Base-by-base conservation (phyloP, 2,329 filamentous ascomycete species). In the Arthrobotrys conoides region DNA sequence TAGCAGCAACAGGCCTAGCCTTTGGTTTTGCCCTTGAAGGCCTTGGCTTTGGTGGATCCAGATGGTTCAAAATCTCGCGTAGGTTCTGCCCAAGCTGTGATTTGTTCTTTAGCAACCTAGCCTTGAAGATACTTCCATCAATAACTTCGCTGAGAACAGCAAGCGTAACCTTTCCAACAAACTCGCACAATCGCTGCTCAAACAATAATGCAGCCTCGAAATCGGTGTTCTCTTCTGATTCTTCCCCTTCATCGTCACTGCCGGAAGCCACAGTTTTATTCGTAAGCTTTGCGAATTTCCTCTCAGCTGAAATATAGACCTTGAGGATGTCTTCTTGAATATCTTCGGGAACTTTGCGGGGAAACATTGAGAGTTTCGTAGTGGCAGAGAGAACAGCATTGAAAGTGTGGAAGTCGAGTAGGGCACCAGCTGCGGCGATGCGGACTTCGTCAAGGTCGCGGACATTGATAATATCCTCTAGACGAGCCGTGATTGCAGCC, bases 101-200 rank as follows among this genome's bases (percentile, higher is more conserved):
- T 83, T 91, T 91, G 85, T 99, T 97, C 80, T 93, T 88, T 82
- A 91, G 87, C 22, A 99, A 86, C 20, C 94, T 88, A 82, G 90
- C 89, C 80, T 89, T 89, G 41, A 97, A 87, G 83, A 89, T 89
- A 0, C 86, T 87, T 49, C 87, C 85, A 83, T 96, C 93, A 64
- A 97, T 87, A 48, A 94, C 90, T 67, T 90, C 90, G 20, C 91
- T 93, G 9, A 92, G 87, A 22, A 97, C 90, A 12, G 91, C 92
- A 49, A 97, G 88, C 44, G 97, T 92, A 51, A 97, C 89, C 83
- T 96, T 96, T 80, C 90, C 91, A 0, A 94, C 91, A 27, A 97
- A 87, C 82, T 95, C 92, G 84, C 95, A 98, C 0, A 98, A 88
- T 20, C 91, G 89, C 83, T 95, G 92, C 84, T 98, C 96, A 0